Percentiles rank a stretch among this genome's conserved stretches.
These are phyloP conservation scores for Suillus discolor DNA, from an alignment of 768 basidiomycete species.

Conservation along the genomic window DNA sequence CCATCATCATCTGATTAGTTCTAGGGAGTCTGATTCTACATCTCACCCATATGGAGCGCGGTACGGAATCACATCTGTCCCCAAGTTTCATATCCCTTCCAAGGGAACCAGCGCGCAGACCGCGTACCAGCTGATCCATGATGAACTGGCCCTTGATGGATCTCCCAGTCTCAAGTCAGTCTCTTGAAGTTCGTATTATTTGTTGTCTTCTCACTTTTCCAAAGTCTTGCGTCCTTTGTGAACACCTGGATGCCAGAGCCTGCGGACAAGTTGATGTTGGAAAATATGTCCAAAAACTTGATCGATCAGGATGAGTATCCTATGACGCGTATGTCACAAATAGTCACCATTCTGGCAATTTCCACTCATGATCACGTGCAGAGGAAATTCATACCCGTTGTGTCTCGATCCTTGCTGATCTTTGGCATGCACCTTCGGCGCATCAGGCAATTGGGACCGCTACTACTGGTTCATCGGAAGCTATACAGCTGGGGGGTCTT, in stretches of 20 bases:
- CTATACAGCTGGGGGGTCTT: conserved; percentile 72
- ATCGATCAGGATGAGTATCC: conserved; percentile 76
- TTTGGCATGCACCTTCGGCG: conserved; percentile 65
- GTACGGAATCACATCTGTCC: conserved; percentile 67
- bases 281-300: conserved; percentile 68
- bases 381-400: conserved; percentile 48
- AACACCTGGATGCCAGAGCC: conserved; percentile 63
- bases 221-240: conserved; percentile 62
- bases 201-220: conserved; percentile 8
- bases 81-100: conserved; percentile 66
- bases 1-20: conserved; percentile 38
- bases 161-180: conserved; percentile 51
- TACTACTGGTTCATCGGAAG: conserved; percentile 71
- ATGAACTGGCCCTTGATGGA: conserved; percentile 61
- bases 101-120: conserved; percentile 59
- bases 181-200: neutral
- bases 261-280: conserved; percentile 57
- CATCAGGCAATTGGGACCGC: conserved; percentile 66
- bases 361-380: conserved; percentile 13
- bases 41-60: conserved; percentile 59
- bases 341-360: neutral
- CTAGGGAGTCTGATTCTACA: conserved; percentile 31
- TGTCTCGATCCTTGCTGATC: conserved; percentile 60
- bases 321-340: conserved; percentile 42
- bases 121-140: conserved; percentile 62